Base-by-base conservation (phyloP, 2,329 filamentous ascomycete species). In the Parastagonospora nodorum region DNA sequence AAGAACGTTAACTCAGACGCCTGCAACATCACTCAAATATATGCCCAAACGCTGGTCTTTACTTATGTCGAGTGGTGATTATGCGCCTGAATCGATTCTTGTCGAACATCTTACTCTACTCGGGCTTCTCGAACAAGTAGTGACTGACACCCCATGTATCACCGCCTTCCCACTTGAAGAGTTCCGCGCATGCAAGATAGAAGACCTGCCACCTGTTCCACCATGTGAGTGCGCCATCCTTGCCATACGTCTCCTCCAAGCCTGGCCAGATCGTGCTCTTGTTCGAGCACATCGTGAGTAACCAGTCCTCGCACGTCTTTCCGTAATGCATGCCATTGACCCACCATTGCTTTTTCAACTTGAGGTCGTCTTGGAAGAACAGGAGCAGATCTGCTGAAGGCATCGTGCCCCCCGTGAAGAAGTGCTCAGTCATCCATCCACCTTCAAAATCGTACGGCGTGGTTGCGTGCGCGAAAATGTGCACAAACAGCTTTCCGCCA, bases 391-490 rank as follows among this genome's bases (percentile, higher is more conserved):
- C 87, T 0, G 84, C 81, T 36, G 80, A 84, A 3, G 84, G 85
- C 87, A 89, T 90, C 6, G 85, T 89, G 2, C 87, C 87, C 10
- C 87, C 87, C 0, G 85, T 87, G 73, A 89, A 89, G 77, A 89
- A 90, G 64, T 88, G 80, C 54, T 82, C 82, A 43, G 85, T 87
- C 87, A 89, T 89, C 87, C 87, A 90, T 30, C 87, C 87, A 42
- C 82, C 80, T 54, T 89, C 86, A 58, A 85, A 89, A 65, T 89
- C 85, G 64, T 89, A 89, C 0, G 87, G 85, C 11, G 83, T 86
- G 9, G 78, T 80, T 60, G 78, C 80, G 70, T 89, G 86, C 31
- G 78, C 78, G 63, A 89, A 89, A 45, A 88, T 83, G 60, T 89
- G 87, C 49, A 88, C 83, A 62, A 89, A 88, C 11, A 88, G 75